These are phyloP conservation scores for Rhizopus arrhizus DNA, from an alignment of 371 early-diverging fungal species.

Conservation along the genomic window DNA sequence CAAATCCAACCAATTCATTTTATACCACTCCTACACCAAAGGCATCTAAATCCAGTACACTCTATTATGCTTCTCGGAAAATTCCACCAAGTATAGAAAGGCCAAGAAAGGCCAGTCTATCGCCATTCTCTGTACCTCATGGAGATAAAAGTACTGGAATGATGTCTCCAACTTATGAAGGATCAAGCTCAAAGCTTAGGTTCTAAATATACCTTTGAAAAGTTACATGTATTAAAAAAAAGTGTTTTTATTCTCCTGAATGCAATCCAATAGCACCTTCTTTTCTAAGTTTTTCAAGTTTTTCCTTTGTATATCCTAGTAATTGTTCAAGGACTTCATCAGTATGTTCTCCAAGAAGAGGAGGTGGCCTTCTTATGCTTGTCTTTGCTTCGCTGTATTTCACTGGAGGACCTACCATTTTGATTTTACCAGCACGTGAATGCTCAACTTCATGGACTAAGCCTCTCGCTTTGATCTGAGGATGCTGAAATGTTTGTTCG, in stretches of 20 bases:
- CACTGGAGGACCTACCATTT: slow-evolving; percentile 78
- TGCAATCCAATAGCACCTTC: slow-evolving; percentile 41
- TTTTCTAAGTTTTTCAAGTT: slow-evolving; percentile 41
- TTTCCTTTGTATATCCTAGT: slow-evolving; percentile 57
- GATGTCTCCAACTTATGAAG: slow-evolving; percentile 1
- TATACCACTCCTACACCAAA: slow-evolving; percentile 1
- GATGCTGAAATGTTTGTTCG: slow-evolving; percentile 82
- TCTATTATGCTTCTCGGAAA: slow-evolving; percentile 1
- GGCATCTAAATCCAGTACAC: not conserved
- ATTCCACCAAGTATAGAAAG: not conserved
- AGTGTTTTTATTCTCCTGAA: not conserved
- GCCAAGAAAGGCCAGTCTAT: not conserved
- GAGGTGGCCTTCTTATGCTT: slow-evolving; percentile 78
- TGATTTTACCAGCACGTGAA: slow-evolving; percentile 77
- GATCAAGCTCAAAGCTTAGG: not conserved
- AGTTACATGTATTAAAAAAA: not conserved
- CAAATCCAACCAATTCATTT: not conserved
- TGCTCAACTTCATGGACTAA: slow-evolving; percentile 84
- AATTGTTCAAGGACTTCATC: slow-evolving; percentile 66
- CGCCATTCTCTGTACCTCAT: not conserved
- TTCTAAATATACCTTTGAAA: not conserved
- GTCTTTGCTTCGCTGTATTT: slow-evolving; percentile 73
- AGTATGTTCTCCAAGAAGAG: slow-evolving; percentile 88
- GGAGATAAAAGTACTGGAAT: not conserved
- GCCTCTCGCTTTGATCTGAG: slow-evolving; percentile 78